Base-by-base conservation (phyloP, 306 rosid species). In the Glycine soja region DNA sequence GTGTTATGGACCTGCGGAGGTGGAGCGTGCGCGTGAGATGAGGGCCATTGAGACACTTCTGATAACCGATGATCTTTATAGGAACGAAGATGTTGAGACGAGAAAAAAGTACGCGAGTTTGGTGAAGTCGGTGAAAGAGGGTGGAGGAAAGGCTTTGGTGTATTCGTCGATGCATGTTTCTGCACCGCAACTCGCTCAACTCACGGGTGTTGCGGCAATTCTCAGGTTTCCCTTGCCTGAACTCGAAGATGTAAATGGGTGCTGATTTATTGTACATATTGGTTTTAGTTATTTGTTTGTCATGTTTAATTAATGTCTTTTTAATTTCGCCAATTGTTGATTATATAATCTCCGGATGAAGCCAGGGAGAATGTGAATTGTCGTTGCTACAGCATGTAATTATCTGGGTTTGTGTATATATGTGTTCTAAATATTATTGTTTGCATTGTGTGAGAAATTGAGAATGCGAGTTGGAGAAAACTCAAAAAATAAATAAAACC, bases 191-290 rank as follows among this genome's bases (percentile, higher is more conserved):
- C 74, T 86, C 0, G 4, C 65, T 0, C 78, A 64, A 2, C 67
- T 86, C 8, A 71, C 87, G 0, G 89, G 89, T 32, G 74, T 86
- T 11, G 89, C 89, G 0, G 89, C 89, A 6, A 75, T 86, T 75
- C 89, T 86, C 0, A 72, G 89, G 70, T 86, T 86, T 86, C 89
- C 87, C 3, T 80, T 86, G 75, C 89, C 87, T 66, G 59, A 86
- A 30, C 16, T 62, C 45, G 4, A 62, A 30, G 14, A 58, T 15
- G 13, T 10, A 19, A 58, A 19, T 58, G 38, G 65, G 19, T 87
- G 65, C 10, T 57, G 3, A 15, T 56, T 56, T 4, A 38, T 15
- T 15, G 30, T 57, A 8, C 32, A 19, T 1, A 24, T 59, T 18
- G 1, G 70, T 86, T 86, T 86, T 87, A 24, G 30, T 24, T 24